Base-by-base conservation (phyloP, 306 rosid species). In the Glycine soja region DNA sequence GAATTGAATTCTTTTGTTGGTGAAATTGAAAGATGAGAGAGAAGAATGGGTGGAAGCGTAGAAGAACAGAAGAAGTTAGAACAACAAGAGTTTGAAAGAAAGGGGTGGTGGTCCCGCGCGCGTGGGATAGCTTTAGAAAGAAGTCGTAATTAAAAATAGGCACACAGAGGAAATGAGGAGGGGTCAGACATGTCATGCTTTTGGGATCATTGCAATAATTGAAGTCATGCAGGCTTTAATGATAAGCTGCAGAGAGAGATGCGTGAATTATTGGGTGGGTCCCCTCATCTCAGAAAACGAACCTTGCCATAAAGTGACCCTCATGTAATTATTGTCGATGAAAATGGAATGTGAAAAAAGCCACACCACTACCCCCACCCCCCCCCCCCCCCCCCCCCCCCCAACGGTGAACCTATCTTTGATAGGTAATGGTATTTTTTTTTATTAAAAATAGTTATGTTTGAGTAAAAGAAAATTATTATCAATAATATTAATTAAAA, bases 121-220 rank as follows among this genome's bases (percentile, higher is more conserved):
- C 93, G 88, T 87, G 89, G 89, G 88, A 16, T 85, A 18, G 62
- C 79, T 88, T 88, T 84, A 7, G 18, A 82, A 77, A 70, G 81
- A 81, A 86, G 82, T 83, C 12, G 87, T 72, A 81, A 74, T 82
- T 82, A 78, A 87, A 87, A 79, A 84, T 43, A 84, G 74, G 86
- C 83, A 82, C 65, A 81, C 47, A 88, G 93, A 79, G 79, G 89
- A 85, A 81, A 87, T 81, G 90, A 86, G 70, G 81, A 80, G 91
- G 92, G 92, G 97, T 88, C 89, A 89, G 97, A 91, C 76, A 72
- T 95, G 97, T 90, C 95, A 92, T 90, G 95, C 98, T 95, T 91
- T 92, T 90, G 92, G 98, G 98, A 92, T 95, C 97, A 88, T 90
- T 89, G 97, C 97, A 92, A 92, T 92, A 62, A 95, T 95, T 95